Percentiles rank a stretch among this genome's conserved stretches.
phyloP scores from a whole-genome alignment of 306 rosid species.

The Arachis hypogaea region DNA sequence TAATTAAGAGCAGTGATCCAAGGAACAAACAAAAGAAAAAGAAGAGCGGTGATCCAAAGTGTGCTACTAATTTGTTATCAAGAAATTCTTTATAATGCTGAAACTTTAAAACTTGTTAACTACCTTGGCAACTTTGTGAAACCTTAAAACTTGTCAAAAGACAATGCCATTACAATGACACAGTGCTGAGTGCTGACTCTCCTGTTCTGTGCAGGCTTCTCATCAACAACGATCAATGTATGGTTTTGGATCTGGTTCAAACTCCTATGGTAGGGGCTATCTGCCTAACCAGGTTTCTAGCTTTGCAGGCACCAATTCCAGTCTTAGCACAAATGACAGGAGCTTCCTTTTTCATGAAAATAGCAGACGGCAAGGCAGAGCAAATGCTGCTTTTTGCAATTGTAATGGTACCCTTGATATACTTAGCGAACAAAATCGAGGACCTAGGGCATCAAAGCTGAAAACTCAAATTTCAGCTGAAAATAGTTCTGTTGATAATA shows the following conservation, averaged over 20 bases:
- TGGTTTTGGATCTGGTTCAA: slow-evolving; percentile 79
- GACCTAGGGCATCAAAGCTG: slow-evolving; percentile 84
- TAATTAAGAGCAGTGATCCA: neutral
- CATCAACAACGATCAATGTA: slow-evolving; percentile 68
- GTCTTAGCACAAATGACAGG: slow-evolving; percentile 46
- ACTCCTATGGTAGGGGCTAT: slow-evolving; percentile 65
- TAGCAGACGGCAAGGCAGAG: slow-evolving; percentile 61
- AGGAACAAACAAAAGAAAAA: too few species aligned
- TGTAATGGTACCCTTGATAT: slow-evolving; percentile 75
- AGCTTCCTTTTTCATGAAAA: slow-evolving; percentile 60
- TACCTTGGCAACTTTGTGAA: slow-evolving; percentile 10
- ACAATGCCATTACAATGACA: slow-evolving; percentile 17
- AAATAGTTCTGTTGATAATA: slow-evolving; percentile 53
- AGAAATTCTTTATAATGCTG: neutral
- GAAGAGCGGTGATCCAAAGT: slow-evolving; percentile 4
- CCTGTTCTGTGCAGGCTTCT: slow-evolving; percentile 63
- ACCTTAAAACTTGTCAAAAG: slow-evolving; percentile 20
- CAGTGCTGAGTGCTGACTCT: slow-evolving; percentile 32
- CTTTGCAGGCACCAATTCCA: slow-evolving; percentile 53
- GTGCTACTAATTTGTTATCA: neutral
- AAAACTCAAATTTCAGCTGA: slow-evolving; percentile 61
- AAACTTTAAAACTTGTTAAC: neutral
- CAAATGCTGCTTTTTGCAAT: slow-evolving; percentile 60
- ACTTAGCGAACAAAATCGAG: slow-evolving; percentile 82
- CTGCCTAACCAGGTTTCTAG: slow-evolving; percentile 65